A percentile compares a stretch with the other conserved stretches of the same genome.
phyloP scores from a whole-genome alignment of 2,329 filamentous ascomycete genomes.

The Aspergillus proliferans region DNA sequence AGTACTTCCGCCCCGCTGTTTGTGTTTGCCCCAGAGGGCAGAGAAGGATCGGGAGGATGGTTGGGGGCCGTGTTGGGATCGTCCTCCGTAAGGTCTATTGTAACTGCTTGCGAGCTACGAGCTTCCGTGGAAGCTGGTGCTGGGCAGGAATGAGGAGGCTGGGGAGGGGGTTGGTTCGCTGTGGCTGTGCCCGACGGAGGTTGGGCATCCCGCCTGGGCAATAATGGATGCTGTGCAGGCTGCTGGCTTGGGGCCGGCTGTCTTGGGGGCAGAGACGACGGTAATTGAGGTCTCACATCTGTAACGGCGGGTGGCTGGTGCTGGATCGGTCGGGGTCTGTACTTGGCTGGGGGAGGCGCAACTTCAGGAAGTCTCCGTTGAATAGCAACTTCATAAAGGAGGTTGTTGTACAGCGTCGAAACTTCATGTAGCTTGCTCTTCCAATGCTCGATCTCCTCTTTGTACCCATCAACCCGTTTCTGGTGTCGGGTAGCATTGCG shows the following conservation, averaged over 20 bases:
- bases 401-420: conserved; percentile 18
- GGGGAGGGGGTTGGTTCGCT: not conserved
- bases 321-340: conserved; percentile 7
- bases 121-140: not conserved
- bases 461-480: conserved; percentile 18
- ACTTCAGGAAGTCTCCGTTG: conserved; percentile 12
- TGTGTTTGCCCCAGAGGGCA: not conserved
- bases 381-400: conserved; percentile 17
- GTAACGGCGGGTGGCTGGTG: not conserved
- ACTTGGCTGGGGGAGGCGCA: conserved; percentile 13
- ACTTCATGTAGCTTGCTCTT: conserved; percentile 15
- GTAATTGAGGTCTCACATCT: not conserved
- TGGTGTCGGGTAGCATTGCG: conserved; percentile 20
- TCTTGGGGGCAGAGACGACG: not conserved
- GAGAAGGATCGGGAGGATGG: not conserved
- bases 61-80: conserved; percentile 4
- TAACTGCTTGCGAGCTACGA: conserved; percentile 4
- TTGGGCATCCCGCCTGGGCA: not conserved
- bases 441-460: conserved; percentile 23
- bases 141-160: not conserved
- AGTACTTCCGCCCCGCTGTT: conserved; percentile 13
- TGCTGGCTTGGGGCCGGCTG: not conserved
- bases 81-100: conserved; percentile 17
- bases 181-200: not conserved
- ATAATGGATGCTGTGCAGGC: not conserved